Conservation (phyloP, 768 basidiomycete species). For the Amanita polypyramis region DNA sequence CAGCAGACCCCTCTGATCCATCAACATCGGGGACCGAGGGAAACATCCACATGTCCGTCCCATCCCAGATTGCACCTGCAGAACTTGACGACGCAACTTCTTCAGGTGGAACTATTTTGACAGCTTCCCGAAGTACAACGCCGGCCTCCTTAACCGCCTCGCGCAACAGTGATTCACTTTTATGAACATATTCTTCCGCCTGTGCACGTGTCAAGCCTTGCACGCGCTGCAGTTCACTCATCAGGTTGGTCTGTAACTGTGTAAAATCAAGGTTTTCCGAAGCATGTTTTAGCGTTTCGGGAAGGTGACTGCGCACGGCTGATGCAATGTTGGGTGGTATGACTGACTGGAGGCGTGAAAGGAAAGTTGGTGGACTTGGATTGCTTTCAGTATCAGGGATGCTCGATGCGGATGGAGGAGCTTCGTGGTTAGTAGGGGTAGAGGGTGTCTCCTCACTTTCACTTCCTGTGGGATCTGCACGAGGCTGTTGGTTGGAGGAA, state of each 20-base stretch:
- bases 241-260: slow-evolving; percentile 52
- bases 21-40: slow-evolving; percentile 28
- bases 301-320: slow-evolving; percentile 57
- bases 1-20: slow-evolving; percentile 7
- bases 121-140: slow-evolving; percentile 77
- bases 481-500: slow-evolving; percentile 18
- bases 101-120: slow-evolving; percentile 87
- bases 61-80: slow-evolving; percentile 64
- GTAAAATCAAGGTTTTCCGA: slow-evolving; percentile 57
- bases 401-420: slow-evolving; percentile 10
- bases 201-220: slow-evolving; percentile 67
- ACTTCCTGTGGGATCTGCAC: slow-evolving; percentile 9
- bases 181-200: slow-evolving; percentile 78
- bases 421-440: slow-evolving; percentile 14
- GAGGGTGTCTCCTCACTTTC: slow-evolving; percentile 8
- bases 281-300: slow-evolving; percentile 53
- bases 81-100: slow-evolving; percentile 19
- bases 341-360: slow-evolving; percentile 62
- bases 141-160: slow-evolving; percentile 74
- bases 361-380: slow-evolving; percentile 31
- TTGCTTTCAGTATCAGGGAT: slow-evolving; percentile 15
- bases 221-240: slow-evolving; percentile 59
- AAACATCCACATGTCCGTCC: slow-evolving; percentile 78
- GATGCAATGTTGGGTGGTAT: slow-evolving; percentile 67
- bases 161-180: slow-evolving; percentile 52